Evolutionary conservation across 305 asterid species (phyloP), one percentile per base, ranked within the genome.

Genomic region (Stenogyne calaminthoides): DNA sequence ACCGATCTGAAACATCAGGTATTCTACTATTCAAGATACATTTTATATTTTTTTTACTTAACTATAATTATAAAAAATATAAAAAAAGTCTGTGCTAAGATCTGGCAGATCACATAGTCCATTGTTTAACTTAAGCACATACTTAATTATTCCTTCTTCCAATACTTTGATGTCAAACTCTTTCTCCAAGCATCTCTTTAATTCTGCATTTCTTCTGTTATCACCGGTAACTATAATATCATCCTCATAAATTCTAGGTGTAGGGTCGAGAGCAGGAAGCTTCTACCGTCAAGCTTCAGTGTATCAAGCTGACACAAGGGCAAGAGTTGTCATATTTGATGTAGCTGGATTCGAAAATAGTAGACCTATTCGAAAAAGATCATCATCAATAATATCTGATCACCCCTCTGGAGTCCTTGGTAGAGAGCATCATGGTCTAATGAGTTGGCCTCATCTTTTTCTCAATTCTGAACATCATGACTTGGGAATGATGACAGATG

Each of bases 371-470:
- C 85, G 47, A 76, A 85, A 80, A 74, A 82, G 87, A 76, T 39
- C 95, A 11, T 87, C 97, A 52, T 82, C 95, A 3, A 32, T 79
- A 40, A 49, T 87, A 71, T 70, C 70, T 51, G 91, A 89, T 71
- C 91, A 81, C 75, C 80, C 67, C 76, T 64, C 95, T 18, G 88
- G 80, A 70, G 79, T 85, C 49, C 73, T 84, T 66, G 77, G 74
- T 65, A 82, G 85, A 79, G 86, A 88, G 80, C 85, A 61, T 66
- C 49, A 81, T 52, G 86, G 88, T 61, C 84, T 94, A 12, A 91
- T 94, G 97, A 91, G 89, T 80, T 91, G 96, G 96, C 96, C 96
- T 11, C 87, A 87, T 75, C 88, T 77, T 29, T 61, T 70, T 71
- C 1, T 77, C 69, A 71, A 83, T 36, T 69, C 80, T 22, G 76